A percentile compares a stretch with the other conserved stretches of the same genome.
Conservation (phyloP, 371 early-diverging fungal species). For the Mucor piriformis region DNA sequence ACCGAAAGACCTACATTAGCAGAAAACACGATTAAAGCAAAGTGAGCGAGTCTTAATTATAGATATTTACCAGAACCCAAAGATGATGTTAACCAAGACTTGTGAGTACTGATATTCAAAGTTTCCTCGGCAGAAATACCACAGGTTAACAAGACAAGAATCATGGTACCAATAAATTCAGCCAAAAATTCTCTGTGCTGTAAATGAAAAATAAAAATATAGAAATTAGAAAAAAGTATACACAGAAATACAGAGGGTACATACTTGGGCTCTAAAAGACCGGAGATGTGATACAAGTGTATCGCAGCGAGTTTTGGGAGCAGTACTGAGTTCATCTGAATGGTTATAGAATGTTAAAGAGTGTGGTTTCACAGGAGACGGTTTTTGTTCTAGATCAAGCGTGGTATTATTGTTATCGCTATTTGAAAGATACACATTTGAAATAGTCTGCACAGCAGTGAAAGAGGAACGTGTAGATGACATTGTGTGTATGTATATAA, state of each 20-base stretch:
- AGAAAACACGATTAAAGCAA: not conserved
- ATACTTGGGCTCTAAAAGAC: slow-evolving; percentile 11
- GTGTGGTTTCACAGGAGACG: not conserved
- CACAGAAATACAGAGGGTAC: not conserved
- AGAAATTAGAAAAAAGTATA: not conserved
- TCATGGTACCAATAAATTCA: slow-evolving; percentile 81
- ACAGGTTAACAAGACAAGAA: slow-evolving; percentile 70
- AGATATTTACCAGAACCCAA: slow-evolving; percentile 38
- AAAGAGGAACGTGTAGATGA: slow-evolving; percentile 19
- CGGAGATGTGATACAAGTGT: slow-evolving; percentile 1
- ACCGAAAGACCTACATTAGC: slow-evolving; percentile 37
- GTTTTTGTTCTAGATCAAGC: slow-evolving; percentile 3
- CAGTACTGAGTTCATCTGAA: slow-evolving; percentile 9
- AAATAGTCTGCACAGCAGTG: slow-evolving; percentile 10
- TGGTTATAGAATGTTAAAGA: slow-evolving; percentile 1
- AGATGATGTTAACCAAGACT: slow-evolving; percentile 44
- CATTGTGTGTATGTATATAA: not conserved
- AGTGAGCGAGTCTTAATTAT: not conserved
- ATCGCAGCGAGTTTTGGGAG: not conserved
- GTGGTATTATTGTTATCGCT: not conserved
- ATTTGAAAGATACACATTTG: not conserved
- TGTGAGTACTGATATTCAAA: slow-evolving; percentile 24
- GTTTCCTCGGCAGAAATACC: slow-evolving; percentile 66
- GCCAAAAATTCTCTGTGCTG: slow-evolving; percentile 72
- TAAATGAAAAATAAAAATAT: not conserved